Conservation (phyloP, 495 filamentous ascomycete genomes). For the Aspergillus nanangensis region DNA sequence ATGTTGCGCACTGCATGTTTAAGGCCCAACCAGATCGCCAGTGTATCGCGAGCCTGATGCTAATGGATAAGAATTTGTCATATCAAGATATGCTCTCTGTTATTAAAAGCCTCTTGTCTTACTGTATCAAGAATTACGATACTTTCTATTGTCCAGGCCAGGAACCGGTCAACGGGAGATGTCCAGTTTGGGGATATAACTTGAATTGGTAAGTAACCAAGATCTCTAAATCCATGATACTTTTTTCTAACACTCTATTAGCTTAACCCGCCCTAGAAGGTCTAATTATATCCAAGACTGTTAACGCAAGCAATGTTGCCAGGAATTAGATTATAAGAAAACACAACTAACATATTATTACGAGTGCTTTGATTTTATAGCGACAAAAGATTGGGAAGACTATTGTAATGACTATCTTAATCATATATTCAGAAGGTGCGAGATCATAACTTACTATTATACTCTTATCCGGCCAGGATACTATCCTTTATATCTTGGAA, state of each 20-base stretch:
- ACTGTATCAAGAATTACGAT: constrained; percentile 5
- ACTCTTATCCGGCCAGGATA: neutral
- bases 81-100: constrained; percentile 6
- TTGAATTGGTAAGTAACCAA: constrained; percentile 2
- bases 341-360: constrained; percentile 4
- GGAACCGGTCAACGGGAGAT: constrained; percentile 3
- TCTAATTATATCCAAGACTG: constrained; percentile 7
- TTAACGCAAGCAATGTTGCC: neutral
- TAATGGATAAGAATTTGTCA: constrained; percentile 1
- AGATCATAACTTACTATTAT: neutral
- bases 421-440: neutral
- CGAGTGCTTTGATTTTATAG: constrained; percentile 4
- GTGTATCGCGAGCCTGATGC: constrained; percentile 2
- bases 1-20: neutral
- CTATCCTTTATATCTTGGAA: neutral
- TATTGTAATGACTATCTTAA: constrained; percentile 3
- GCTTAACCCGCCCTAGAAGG: neutral
- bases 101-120: constrained; percentile 1
- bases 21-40: neutral
- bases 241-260: too few relatives aligned
- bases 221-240: neutral
- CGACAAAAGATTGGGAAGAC: neutral
- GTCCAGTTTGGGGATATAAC: neutral
- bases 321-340: neutral
- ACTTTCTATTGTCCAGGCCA: constrained; percentile 4